These are phyloP conservation scores for Yarrowia alimentaria DNA, from an alignment of 805 yeast genomes.

Conservation along the genomic window DNA sequence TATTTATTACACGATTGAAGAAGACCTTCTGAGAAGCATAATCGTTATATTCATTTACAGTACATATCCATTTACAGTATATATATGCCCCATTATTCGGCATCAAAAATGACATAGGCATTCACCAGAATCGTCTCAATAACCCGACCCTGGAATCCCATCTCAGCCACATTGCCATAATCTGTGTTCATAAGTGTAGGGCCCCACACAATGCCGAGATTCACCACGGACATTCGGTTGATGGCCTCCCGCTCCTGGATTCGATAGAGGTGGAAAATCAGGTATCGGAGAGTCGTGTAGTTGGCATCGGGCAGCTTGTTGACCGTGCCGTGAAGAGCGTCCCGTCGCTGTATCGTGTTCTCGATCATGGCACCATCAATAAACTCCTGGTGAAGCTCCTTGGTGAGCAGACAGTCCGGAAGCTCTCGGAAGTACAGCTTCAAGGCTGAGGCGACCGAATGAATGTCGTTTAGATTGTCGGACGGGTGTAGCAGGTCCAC, in stretches of 20 bases:
- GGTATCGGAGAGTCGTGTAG: slow-evolving; percentile 82
- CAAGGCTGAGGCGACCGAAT: slow-evolving; percentile 80
- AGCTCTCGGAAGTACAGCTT: slow-evolving; percentile 79
- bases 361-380: slow-evolving; percentile 68
- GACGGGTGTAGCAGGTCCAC: slow-evolving; percentile 54
- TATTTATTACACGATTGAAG: too few species aligned
- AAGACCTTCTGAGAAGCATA: too few species aligned
- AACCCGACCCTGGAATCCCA: slow-evolving; percentile 71
- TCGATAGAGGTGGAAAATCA: slow-evolving; percentile 79
- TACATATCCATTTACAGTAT: too few species aligned
- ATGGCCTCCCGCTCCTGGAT: slow-evolving; percentile 59
- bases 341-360: slow-evolving; percentile 62
- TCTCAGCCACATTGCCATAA: slow-evolving; percentile 64
- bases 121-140: slow-evolving; percentile 81
- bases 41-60: too few species aligned
- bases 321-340: slow-evolving; percentile 77
- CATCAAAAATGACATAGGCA: slow-evolving; percentile 77
- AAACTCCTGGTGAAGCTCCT: slow-evolving; percentile 58
- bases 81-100: slow-evolving; percentile 48
- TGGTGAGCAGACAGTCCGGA: slow-evolving; percentile 82
- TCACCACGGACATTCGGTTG: slow-evolving; percentile 80
- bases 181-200: slow-evolving; percentile 76
- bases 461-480: slow-evolving; percentile 72
- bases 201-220: slow-evolving; percentile 92
- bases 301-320: slow-evolving; percentile 92